Evolutionary conservation across 1,139 yeast genomes (phyloP).

Genomic region (Diutina neorugosa): DNA sequence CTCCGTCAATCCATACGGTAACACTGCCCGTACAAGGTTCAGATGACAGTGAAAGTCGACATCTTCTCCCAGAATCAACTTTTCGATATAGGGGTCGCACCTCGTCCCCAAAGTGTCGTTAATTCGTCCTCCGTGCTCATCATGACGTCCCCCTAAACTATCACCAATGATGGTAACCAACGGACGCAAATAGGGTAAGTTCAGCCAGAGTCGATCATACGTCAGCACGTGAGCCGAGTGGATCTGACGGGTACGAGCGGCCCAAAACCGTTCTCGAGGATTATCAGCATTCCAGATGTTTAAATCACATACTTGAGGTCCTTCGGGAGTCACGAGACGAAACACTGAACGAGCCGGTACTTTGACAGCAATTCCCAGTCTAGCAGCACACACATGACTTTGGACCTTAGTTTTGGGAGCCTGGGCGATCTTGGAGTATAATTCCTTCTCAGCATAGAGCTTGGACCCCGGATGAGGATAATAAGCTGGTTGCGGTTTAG

Average conservation of each 20-base stretch:
- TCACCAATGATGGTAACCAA: conserved; percentile 53
- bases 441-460: conserved; percentile 33
- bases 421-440: conserved; percentile 33
- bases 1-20: conserved; percentile 50
- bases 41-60: conserved; percentile 60
- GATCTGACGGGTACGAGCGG: conserved; percentile 54
- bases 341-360: conserved; percentile 49
- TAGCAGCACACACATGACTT: conserved; percentile 32
- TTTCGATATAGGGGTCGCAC: conserved; percentile 61
- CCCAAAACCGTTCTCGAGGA: conserved; percentile 59
- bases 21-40: conserved; percentile 44
- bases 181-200: conserved; percentile 50
- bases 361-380: conserved; percentile 49
- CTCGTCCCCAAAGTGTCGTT: conserved; percentile 60
- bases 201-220: conserved; percentile 53
- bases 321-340: conserved; percentile 51
- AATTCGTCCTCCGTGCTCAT: conserved; percentile 54
- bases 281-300: conserved; percentile 51
- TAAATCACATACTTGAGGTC: conserved; percentile 61
- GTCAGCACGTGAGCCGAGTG: conserved; percentile 57
- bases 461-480: conserved; percentile 45
- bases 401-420: conserved; percentile 27
- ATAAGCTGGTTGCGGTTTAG: conserved; percentile 44
- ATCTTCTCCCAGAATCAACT: conserved; percentile 49
- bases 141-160: conserved; percentile 41